Evolutionary conservation across 352 stramenopile species (phyloP).

Genomic region (Phytophthora colocasiae): DNA sequence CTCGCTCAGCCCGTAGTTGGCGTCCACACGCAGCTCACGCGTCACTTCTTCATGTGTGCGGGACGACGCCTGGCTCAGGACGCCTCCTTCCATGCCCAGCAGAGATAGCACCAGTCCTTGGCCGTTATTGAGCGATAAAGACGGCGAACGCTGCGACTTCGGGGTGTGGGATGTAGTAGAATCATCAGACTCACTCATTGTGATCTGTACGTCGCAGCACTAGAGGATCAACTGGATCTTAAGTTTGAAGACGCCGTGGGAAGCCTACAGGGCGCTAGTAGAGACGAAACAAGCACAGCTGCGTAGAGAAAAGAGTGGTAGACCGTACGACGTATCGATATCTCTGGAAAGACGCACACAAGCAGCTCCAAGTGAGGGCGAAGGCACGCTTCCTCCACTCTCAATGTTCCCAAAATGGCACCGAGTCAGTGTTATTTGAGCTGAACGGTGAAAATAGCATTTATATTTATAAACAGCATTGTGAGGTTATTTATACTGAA

Average conservation of each 20-base stretch:
- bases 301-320: background rate
- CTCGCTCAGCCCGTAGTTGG: slow-evolving; percentile 64
- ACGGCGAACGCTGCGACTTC: slow-evolving; percentile 9
- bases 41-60: slow-evolving; percentile 64
- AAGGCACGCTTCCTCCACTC: slow-evolving; percentile 10
- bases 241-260: slow-evolving; percentile 4
- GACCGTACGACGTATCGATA: slow-evolving; percentile 3
- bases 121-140: slow-evolving; percentile 22
- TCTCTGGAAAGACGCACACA: background rate
- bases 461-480: background rate
- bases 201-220: slow-evolving; percentile 23
- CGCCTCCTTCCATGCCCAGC: slow-evolving; percentile 19
- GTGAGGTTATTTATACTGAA: too few relatives aligned
- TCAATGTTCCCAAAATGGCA: slow-evolving; percentile 29
- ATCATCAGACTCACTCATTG: slow-evolving; percentile 1
- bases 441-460: slow-evolving; percentile 2
- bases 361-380: slow-evolving; percentile 6
- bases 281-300: background rate
- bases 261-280: background rate
- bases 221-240: background rate
- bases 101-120: slow-evolving; percentile 24
- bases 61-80: slow-evolving; percentile 50
- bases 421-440: slow-evolving; percentile 18
- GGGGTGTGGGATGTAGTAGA: background rate
- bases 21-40: slow-evolving; percentile 70